Evolutionary conservation across 1,284 basidiomycete genomes (phyloP).

Genomic region (Papiliotrema terrestris): DNA sequence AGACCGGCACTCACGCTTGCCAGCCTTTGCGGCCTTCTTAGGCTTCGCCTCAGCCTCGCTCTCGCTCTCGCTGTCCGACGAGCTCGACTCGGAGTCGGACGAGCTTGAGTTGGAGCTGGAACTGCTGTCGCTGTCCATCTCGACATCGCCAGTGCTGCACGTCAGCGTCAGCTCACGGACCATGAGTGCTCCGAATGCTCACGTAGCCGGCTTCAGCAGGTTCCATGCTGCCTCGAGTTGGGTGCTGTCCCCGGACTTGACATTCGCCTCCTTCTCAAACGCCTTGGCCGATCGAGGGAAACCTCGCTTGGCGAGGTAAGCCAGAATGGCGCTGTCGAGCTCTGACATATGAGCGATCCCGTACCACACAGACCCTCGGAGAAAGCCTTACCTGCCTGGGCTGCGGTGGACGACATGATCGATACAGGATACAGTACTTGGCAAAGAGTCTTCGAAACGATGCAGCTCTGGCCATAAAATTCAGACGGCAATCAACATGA

Average conservation of each 20-base stretch:
- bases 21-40: not conserved
- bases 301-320: constrained; percentile 43
- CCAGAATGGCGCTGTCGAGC: constrained; percentile 45
- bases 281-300: constrained; percentile 44
- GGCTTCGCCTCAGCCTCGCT: not conserved
- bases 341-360: constrained; percentile 15
- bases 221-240: constrained; percentile 34
- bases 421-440: too few species aligned
- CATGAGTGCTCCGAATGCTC: not conserved
- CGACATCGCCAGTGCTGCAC: constrained; percentile 11
- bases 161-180: not conserved
- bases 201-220: not conserved
- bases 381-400: too few species aligned
- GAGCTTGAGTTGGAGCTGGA: constrained; percentile 3
- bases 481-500: too few species aligned
- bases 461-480: too few species aligned
- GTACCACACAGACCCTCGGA: too few species aligned
- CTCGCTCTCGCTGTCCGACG: constrained; percentile 14
- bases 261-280: constrained; percentile 44
- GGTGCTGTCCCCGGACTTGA: constrained; percentile 18
- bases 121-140: constrained; percentile 17
- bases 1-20: constrained; percentile 2
- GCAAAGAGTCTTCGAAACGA: not conserved
- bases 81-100: too few species aligned
- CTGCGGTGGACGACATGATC: too few species aligned